Evolutionary conservation across 2,329 filamentous ascomycete genomes (phyloP), one percentile per base, ranked within the genome.

Genomic region (Orbilia ellipsospora): DNA sequence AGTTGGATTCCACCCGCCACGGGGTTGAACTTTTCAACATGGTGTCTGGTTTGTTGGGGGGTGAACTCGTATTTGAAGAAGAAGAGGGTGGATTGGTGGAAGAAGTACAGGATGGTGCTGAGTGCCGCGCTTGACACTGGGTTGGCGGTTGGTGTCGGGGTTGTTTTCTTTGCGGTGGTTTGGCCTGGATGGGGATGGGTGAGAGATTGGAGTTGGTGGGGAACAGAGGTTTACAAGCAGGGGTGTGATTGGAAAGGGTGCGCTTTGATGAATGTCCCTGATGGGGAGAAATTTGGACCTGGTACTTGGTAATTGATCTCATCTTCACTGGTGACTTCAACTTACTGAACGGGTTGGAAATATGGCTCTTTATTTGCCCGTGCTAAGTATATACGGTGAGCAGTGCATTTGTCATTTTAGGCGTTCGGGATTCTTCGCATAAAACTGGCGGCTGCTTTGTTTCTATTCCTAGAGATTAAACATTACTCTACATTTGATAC

Each of bases 221-320:
- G 93, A 0, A 96, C 93, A 0, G 91, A 95, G 80, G 87, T 94
- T 4, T 93, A 93, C 81, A 94, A 93, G 82, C 86, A 89, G 82
- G 92, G 92, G 18, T 95, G 92, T 81, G 92, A 95, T 83, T 95
- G 92, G 92, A 86, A 89, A 81, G 92, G 91, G 51, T 95, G 92
- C 81, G 83, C 91, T 0, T 94, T 90, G 80, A 88, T 85, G 66
- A 85, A 82, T 0, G 86, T 95, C 4, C 83, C 85, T 0, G 86
- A 88, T 13, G 90, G 90, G 0, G 85, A 86, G 23, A 86, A 84
- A 72, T 93, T 93, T 82, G 90, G 90, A 0, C 89, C 89, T 1
- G 85, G 87, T 67, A 83, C 79, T 0, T 90, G 89, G 88, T 89
- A 78, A 59, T 23, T 13, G 31, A 7, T 7, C 31, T 10, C 31